Evolutionary conservation across 2,329 filamentous ascomycete genomes (phyloP), one percentile per base, ranked within the genome.

Genomic region (Neocatenulostroma microsporum): DNA sequence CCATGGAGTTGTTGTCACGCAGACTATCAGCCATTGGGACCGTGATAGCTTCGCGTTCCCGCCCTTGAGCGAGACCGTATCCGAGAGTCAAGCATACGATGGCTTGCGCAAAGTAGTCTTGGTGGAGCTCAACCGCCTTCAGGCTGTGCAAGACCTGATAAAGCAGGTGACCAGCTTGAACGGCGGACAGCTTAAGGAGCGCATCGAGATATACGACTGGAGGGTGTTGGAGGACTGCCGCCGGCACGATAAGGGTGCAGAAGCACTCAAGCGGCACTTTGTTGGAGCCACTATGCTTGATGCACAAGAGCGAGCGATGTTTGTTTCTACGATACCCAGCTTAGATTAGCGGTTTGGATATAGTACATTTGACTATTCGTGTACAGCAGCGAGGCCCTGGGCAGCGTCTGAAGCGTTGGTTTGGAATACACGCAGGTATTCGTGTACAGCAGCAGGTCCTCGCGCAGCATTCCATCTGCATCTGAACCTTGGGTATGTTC

Each of bases 171-270:
- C 39, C 21, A 40, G 26, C 7, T 23, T 60, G 20, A 53, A 56
- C 21, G 20, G 34, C 2, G 52, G 53, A 0, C 15, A 25, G 12
- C 48, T 57, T 8, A 31, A 37, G 29, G 56, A 58, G 42, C 35
- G 50, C 12, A 38, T 59, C 3, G 53, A 56, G 13, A 36, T 57
- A 1, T 56, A 43, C 18, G 55, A 59, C 42, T 58, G 55, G 54
- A 49, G 55, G 30, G 49, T 54, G 3, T 28, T 56, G 27, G 53
- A 58, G 26, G 17, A 45, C 3, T 53, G 49, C 23, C 15, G 20
- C 3, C 29, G 29, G 15, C 50, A 54, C 36, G 42, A 42, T 17
- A 30, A 34, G 17, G 36, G 40, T 9, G 38, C 26, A 9, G 48
- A 48, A 18, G 24, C 21, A 21, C 35, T 49, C 32, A 49, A 43